Percentiles rank a stretch among this genome's conserved stretches.
These are phyloP conservation scores for Nadsonia starkeyi-henricii DNA, from an alignment of 1,139 yeast species.

Conservation along the genomic window DNA sequence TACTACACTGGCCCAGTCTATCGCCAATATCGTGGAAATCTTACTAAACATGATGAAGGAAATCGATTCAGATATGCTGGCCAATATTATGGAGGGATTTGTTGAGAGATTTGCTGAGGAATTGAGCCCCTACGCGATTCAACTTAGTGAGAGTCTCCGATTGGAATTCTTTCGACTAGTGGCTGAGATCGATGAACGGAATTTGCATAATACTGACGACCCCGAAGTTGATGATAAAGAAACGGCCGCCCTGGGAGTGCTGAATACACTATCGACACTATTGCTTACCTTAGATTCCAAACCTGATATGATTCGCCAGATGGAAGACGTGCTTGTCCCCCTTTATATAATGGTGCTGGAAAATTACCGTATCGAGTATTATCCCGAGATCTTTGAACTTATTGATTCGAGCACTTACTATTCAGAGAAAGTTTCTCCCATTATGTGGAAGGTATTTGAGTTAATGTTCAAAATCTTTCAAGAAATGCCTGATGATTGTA, in stretches of 20 bases:
- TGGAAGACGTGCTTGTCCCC: constrained; percentile 66
- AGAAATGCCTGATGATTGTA: constrained; percentile 40
- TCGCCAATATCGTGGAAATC: constrained; percentile 73
- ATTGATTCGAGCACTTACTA: constrained; percentile 77
- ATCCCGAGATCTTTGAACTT: constrained; percentile 69
- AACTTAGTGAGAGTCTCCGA: constrained; percentile 63
- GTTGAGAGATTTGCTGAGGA: constrained; percentile 82
- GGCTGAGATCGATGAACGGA: constrained; percentile 42
- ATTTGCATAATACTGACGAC: constrained; percentile 15
- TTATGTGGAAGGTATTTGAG: constrained; percentile 63
- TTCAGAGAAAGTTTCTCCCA: constrained; percentile 53
- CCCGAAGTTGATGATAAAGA: constrained; percentile 49
- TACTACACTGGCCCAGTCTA: constrained; percentile 49
- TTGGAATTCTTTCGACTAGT: constrained; percentile 70
- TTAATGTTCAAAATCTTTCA: constrained; percentile 40
- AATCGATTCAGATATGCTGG: constrained; percentile 75
- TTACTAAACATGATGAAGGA: constrained; percentile 63
- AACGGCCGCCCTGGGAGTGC: constrained; percentile 75
- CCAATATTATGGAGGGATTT: constrained; percentile 90
- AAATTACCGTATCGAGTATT: constrained; percentile 60
- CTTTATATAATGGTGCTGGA: constrained; percentile 53
- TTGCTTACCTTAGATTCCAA: constrained; percentile 77
- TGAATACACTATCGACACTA: constrained; percentile 82
- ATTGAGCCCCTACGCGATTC: constrained; percentile 86
- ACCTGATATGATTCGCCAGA: constrained; percentile 44